Evolutionary conservation across 2,329 filamentous ascomycete genomes (phyloP), one percentile per base, ranked within the genome.

Genomic region (Fusarium pininemorale): DNA sequence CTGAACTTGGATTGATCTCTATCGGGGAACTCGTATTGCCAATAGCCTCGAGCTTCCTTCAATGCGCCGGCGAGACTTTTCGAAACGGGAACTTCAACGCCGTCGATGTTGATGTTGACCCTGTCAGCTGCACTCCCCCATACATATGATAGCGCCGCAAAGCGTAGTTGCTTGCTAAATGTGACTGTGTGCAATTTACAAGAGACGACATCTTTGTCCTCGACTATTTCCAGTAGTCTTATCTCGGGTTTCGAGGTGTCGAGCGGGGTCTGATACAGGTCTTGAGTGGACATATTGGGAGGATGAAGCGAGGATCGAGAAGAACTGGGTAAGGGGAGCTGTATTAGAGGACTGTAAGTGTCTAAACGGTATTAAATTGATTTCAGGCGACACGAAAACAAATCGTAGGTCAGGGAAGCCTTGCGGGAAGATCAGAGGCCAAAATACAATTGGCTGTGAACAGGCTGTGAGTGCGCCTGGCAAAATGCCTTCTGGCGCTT

Each of bases 201-300:
- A 4, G 15, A 57, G 9, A 57, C 8, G 9, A 2, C 4, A 22
- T 20, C 30, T 14, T 28, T 18, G 15, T 62, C 50, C 3, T 28
- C 18, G 12, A 57, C 8, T 22, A 62, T 1, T 20, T 62, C 58
- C 6, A 62, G 24, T 6, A 62, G 20, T 1, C 58, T 57, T 42
- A 62, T 62, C 16, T 62, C 58, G 2, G 50, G 50, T 20, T 62
- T 62, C 7, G 58, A 57, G 18, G 38, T 18, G 20, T 62, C 20
- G 14, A 62, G 58, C 58, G 58, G 50, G 58, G 50, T 57, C 7
- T 30, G 38, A 32, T 62, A 62, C 15, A 62, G 24, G 26, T 35
- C 20, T 6, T 20, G 12, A 9, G 12, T 9, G 10, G 28, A 22
- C 50, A 62, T 62, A 3, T n/a, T 37, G 22, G 22, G 26, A 32